Conservation (phyloP, 495 filamentous ascomycete genomes). For the Aspergillus wentii region DNA sequence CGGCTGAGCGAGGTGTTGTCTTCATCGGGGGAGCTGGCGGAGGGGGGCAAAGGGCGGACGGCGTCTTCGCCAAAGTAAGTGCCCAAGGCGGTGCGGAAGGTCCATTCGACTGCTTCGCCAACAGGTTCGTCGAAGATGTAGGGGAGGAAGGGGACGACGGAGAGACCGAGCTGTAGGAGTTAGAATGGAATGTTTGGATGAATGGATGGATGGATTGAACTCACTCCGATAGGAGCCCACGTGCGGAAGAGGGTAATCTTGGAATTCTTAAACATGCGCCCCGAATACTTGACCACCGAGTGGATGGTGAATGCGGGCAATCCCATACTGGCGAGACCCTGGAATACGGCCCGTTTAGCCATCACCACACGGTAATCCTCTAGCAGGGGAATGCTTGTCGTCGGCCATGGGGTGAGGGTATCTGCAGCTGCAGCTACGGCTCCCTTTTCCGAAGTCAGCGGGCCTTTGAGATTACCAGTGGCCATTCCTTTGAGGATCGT, state of each 20-base stretch:
- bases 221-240: conserved; percentile 82
- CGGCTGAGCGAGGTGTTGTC: conserved; percentile 14
- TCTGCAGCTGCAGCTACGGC: conserved; percentile 3
- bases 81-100: conserved; percentile 74
- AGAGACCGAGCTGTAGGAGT: conserved; percentile 64
- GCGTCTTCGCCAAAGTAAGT: conserved; percentile 60
- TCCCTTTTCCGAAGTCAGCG: conserved; percentile 11
- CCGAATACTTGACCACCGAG: conserved; percentile 81
- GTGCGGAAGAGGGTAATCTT: conserved; percentile 72
- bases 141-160: conserved; percentile 84
- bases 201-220: conserved; percentile 13
- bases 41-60: conserved; percentile 30
- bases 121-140: conserved; percentile 91
- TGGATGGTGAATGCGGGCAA: conserved; percentile 95
- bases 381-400: conserved; percentile 58
- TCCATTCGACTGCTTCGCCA: conserved; percentile 83
- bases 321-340: conserved; percentile 87
- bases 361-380: conserved; percentile 91
- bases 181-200: not conserved
- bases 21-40: conserved; percentile 8
- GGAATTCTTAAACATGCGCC: conserved; percentile 69
- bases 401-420: conserved; percentile 26
- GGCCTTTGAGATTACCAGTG: conserved; percentile 28
- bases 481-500: conserved; percentile 35
- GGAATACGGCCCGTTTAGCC: conserved; percentile 86